Base-by-base conservation (phyloP, 208 protist genomes). In the Phytomonas sp. region DNA sequence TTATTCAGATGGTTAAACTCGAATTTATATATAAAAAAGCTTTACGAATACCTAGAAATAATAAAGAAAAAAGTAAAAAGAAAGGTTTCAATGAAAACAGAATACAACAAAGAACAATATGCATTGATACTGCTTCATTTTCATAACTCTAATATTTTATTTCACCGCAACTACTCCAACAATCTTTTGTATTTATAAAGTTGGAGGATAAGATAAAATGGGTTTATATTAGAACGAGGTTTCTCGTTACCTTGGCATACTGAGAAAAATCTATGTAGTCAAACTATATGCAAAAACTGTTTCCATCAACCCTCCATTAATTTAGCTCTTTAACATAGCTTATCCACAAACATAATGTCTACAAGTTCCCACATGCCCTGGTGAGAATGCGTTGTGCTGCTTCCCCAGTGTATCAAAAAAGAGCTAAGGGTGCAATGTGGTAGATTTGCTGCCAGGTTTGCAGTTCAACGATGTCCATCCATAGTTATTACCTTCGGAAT, bases 1-100 rank as follows among this genome's bases (percentile, higher is more conserved):
- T 23, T 7, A 26, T 56, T 26, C 45, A 56, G 7, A 26, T 26
- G 45, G 26, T 16, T 12, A 26, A 56, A 56, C 19, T 7, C 19
- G 6, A 56, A 56, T 26, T 0, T 66, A 40, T 3, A 62, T 40
- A 10, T 63, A 19, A 66, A 36, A 65, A 33, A 23, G 45, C 45
- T 26, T 56, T 56, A 26, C 45, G 6, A 56, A 23, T 26, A 19
- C 19, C 1, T 56, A 26, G 23, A 56, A 23, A 40, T 30, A 32
- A 72, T 1, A 72, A 64, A 59, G 30, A 72, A 30, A 34, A 26
- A 65, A 62, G 26, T 52, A 19, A 37, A 16, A 71, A 71, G 40
- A 66, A 23, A 26, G 40, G 23, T 5, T 32, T 49, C 59, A 34
- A 67, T 40, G 62, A 59, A 60, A 66, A 45, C 34, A 67, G 26